Conservation (phyloP, 2,329 filamentous ascomycete species). For the Neofusicoccum parvum region DNA sequence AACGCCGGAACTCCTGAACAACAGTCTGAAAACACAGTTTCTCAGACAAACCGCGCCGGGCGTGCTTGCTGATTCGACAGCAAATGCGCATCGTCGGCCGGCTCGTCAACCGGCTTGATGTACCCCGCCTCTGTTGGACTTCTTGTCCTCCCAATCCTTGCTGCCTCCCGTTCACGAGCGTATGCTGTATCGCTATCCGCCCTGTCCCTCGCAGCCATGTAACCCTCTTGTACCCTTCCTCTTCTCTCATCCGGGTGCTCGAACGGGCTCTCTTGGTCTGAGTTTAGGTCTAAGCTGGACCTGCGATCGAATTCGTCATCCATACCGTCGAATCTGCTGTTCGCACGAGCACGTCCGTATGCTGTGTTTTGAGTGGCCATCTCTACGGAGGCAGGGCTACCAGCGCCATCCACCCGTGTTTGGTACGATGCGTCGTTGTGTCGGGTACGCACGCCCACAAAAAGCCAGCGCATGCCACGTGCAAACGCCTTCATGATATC, state of each 20-base stretch:
- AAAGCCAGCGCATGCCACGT: slow-evolving; percentile 77
- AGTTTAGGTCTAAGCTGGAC: slow-evolving; percentile 5
- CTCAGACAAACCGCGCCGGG: slow-evolving; percentile 4
- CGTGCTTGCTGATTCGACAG: slow-evolving; percentile 6
- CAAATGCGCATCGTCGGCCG: slow-evolving; percentile 1
- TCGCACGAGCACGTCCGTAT: slow-evolving; percentile 8
- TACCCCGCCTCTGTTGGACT: slow-evolving; percentile 16
- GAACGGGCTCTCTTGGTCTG: slow-evolving; percentile 18
- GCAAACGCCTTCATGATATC: slow-evolving; percentile 81
- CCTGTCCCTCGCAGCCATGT: slow-evolving; percentile 15
- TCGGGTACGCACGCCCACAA: slow-evolving; percentile 69
- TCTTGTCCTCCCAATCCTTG: slow-evolving; percentile 7
- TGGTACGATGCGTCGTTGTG: slow-evolving; percentile 45
- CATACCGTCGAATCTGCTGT: slow-evolving; percentile 6
- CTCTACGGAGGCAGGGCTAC: slow-evolving; percentile 10
- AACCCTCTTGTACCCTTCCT: slow-evolving; percentile 15
- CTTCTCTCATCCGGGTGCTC: slow-evolving; percentile 19
- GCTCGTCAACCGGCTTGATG: slow-evolving; percentile 5
- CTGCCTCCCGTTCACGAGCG: background rate
- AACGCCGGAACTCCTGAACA: slow-evolving; percentile 13
- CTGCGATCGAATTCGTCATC: slow-evolving; percentile 20
- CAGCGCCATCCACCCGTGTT: slow-evolving; percentile 10
- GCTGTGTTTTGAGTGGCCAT: slow-evolving; percentile 12
- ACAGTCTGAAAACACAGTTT: background rate
- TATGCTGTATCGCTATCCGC: slow-evolving; percentile 17